Evolutionary conservation across 2,329 filamentous ascomycete genomes (phyloP).

Genomic region (Acephala macrosclerotiorum): DNA sequence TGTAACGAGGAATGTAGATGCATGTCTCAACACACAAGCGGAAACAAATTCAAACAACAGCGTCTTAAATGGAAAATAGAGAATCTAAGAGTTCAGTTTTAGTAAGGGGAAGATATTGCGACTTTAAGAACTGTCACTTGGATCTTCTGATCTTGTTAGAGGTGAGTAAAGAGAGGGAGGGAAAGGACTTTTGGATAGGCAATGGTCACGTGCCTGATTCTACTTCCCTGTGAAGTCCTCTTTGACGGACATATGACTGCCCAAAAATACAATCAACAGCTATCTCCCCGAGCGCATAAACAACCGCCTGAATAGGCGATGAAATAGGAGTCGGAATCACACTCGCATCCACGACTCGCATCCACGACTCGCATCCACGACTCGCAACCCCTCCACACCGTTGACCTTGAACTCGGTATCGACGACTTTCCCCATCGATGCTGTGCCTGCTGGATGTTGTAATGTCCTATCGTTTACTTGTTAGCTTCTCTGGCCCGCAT

Average conservation of each 20-base stretch:
- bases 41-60: no score
- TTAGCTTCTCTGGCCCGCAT: slow-evolving; percentile 35
- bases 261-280: slow-evolving; percentile 61
- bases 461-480: slow-evolving; percentile 50
- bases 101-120: no score
- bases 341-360: slow-evolving; percentile 68
- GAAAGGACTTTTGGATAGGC: no score
- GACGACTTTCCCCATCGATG: slow-evolving; percentile 59
- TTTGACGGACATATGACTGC: neutral
- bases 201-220: no score
- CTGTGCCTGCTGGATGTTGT: slow-evolving; percentile 57
- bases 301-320: slow-evolving; percentile 30
- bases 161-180: no score
- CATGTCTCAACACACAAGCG: no score
- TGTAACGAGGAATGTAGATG: no score
- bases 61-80: no score
- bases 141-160: no score
- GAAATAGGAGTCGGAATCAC: slow-evolving; percentile 56
- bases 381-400: slow-evolving; percentile 60
- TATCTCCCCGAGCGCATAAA: slow-evolving; percentile 66
- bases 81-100: no score
- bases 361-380: slow-evolving; percentile 66
- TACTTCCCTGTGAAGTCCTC: no score
- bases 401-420: slow-evolving; percentile 63
- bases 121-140: no score